Base-by-base conservation (phyloP, 2,329 filamentous ascomycete genomes). In the Trichoderma guizhouense region DNA sequence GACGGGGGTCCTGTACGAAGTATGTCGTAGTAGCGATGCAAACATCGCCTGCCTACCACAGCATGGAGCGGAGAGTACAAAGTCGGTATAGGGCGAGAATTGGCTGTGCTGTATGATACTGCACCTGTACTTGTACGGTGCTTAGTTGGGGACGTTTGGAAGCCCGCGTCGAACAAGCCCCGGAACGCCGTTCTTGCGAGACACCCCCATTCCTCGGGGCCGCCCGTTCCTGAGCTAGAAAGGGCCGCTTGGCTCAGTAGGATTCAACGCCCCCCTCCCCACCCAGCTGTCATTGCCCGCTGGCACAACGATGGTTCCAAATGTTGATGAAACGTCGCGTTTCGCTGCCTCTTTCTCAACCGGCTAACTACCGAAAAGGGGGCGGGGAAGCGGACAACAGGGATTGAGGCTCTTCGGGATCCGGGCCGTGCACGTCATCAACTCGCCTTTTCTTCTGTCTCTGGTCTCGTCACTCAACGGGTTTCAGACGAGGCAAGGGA, bases 291-390 rank as follows among this genome's bases (percentile, higher is more conserved):
- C 64, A 58, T 67, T 67, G 64, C 51, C 64, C 51, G 64, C 66
- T 63, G 58, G 71, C 58, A 70, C 51, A 15, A 39, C 34, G 47
- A 47, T 24, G 66, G 47, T 34, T 60, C 58, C 63, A 53, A 63
- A n/a, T 11, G 36, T 28, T 30, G 51, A 64, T 70, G 71, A 72
- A 72, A 72, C 71, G 61, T 72, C 65, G 66, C 64, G 57, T 69
- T 21, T 69, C 47, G 53, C 36, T 68, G 53, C 65, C 36, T 58
- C 55, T 47, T 32, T 55, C 57, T 69, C 60, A 63, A 15, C 66
- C 71, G 65, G 71, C 68, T 72, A 70, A 70, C 71, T 70, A 55
- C 71, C 71, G 71, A 72, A 72, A 70, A 70, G 66, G 66, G 66
- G 71, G 63, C 53, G 70, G 53, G 71, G 43, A 43, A 60, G 36